phyloP scores from a whole-genome alignment of 2,329 filamentous ascomycete genomes.

The Dothideomycetes sp. region DNA sequence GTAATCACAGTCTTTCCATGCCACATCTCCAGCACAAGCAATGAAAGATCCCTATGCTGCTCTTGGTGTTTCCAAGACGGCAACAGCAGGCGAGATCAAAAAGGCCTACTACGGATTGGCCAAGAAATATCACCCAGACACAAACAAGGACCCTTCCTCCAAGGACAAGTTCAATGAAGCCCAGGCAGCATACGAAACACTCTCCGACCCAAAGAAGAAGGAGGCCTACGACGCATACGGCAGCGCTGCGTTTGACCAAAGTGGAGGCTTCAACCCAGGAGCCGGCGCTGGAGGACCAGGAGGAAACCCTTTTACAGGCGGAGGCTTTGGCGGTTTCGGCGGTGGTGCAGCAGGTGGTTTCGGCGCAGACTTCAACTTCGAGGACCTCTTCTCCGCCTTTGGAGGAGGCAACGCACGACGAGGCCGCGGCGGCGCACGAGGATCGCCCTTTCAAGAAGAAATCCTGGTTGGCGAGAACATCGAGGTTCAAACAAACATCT shows the following conservation, averaged over 20 bases:
- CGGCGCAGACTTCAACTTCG: slow-evolving; percentile 81
- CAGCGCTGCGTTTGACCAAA: slow-evolving; percentile 58
- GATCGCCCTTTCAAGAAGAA: slow-evolving; percentile 65
- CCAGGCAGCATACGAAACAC: slow-evolving; percentile 84
- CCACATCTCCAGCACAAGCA: slow-evolving; percentile 40
- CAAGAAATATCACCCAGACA: slow-evolving; percentile 96
- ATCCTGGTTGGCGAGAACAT: slow-evolving; percentile 91
- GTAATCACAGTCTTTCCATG: slow-evolving; percentile 46
- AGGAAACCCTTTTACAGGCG: slow-evolving; percentile 53
- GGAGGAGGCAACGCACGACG: slow-evolving; percentile 48
- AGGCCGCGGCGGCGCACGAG: slow-evolving; percentile 34
- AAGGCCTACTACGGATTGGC: slow-evolving; percentile 96
- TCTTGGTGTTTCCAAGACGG: slow-evolving; percentile 71
- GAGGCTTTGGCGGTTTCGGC: slow-evolving; percentile 35
- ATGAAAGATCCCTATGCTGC: slow-evolving; percentile 74
- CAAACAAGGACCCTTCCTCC: slow-evolving; percentile 86
- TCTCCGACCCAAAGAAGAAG: slow-evolving; percentile 87
- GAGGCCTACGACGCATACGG: slow-evolving; percentile 88
- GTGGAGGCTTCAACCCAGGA: slow-evolving; percentile 58
- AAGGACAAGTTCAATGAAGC: slow-evolving; percentile 93
- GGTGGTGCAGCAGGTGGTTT: slow-evolving; percentile 47
- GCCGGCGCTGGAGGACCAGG: slow-evolving; percentile 45
- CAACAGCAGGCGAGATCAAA: slow-evolving; percentile 83
- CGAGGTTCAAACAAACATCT: slow-evolving; percentile 84
- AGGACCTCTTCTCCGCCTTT: slow-evolving; percentile 89